Percentiles rank a stretch among this genome's conserved stretches.
phyloP scores from a whole-genome alignment of 2,329 filamentous ascomycete genomes.

The Colletotrichum shisoi region DNA sequence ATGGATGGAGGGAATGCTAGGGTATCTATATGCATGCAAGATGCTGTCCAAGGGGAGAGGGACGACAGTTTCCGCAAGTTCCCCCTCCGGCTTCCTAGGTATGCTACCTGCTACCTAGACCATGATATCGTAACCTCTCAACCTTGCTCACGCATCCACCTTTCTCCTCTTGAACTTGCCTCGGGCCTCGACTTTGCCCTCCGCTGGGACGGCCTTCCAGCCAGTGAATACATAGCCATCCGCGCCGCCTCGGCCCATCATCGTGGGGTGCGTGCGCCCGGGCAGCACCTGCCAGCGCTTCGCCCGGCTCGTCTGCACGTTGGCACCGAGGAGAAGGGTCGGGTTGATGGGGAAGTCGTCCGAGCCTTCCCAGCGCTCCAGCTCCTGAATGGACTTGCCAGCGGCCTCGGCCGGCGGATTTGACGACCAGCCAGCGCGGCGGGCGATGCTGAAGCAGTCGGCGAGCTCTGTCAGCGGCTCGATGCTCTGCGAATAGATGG shows the following conservation, averaged over 20 bases:
- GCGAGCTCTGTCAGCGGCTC: constrained; percentile 80
- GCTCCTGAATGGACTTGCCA: constrained; percentile 57
- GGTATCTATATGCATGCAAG: constrained; percentile 32
- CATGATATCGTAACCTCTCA: background rate
- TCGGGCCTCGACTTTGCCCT: constrained; percentile 81
- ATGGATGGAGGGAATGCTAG: constrained; percentile 21
- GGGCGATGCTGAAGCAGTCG: constrained; percentile 83
- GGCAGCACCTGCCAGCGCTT: constrained; percentile 91
- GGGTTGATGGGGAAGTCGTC: constrained; percentile 89
- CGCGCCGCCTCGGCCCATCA: constrained; percentile 86
- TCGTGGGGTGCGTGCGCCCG: constrained; percentile 88
- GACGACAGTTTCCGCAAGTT: background rate
- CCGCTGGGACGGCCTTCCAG: constrained; percentile 79
- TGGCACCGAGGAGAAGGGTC: constrained; percentile 78
- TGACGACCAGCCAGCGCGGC: constrained; percentile 77
- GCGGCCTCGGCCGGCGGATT: constrained; percentile 57
- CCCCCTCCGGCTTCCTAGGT: background rate
- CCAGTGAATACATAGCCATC: constrained; percentile 92
- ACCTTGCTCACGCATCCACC: constrained; percentile 48
- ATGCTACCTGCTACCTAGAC: background rate
- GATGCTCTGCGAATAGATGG: constrained; percentile 82
- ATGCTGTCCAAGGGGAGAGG: background rate
- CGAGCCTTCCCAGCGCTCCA: constrained; percentile 66
- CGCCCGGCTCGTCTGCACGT: constrained; percentile 80
- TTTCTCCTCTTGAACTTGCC: constrained; percentile 80